Evolutionary conservation across 345 rosid species (phyloP).

Genomic region (Acer saccharum): DNA sequence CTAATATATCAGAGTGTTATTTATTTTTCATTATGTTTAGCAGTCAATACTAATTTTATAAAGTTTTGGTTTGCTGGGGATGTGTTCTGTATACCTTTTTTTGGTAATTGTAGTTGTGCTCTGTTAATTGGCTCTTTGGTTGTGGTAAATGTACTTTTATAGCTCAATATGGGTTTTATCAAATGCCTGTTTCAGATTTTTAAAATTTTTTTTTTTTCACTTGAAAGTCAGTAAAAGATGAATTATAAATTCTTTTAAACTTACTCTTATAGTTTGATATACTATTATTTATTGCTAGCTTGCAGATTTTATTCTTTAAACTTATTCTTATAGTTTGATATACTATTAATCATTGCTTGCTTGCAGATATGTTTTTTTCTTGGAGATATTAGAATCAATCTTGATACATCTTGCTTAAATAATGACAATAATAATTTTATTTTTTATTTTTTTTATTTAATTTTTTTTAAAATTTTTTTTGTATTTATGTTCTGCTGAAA

Average conservation of each 20-base stretch:
- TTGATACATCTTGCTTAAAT: not conserved
- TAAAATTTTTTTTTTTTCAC: not conserved
- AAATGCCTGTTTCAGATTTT: not conserved
- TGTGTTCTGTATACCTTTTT: not conserved
- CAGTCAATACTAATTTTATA: not conserved
- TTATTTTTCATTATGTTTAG: not conserved
- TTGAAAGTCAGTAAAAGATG: not conserved
- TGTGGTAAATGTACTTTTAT: not conserved
- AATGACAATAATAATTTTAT: not conserved
- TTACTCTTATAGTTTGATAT: not conserved
- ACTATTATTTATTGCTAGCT: too few species aligned
- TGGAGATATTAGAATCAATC: not conserved
- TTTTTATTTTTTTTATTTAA: not conserved
- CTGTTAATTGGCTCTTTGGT: not conserved
- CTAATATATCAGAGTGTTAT: not conserved
- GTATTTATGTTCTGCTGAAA: constrained; percentile 9
- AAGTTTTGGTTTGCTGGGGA: not conserved
- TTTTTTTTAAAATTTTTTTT: too few species aligned
- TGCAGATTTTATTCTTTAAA: not conserved
- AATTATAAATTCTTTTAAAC: not conserved
- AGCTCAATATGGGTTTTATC: not conserved
- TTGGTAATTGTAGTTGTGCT: not conserved
- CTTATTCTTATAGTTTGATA: not conserved
- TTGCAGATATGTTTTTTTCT: not conserved
- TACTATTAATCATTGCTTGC: not conserved